Evolutionary conservation across 2,329 filamentous ascomycete species (phyloP), one percentile per base, ranked within the genome.

Genomic region (Paraconiothyrium sp.): DNA sequence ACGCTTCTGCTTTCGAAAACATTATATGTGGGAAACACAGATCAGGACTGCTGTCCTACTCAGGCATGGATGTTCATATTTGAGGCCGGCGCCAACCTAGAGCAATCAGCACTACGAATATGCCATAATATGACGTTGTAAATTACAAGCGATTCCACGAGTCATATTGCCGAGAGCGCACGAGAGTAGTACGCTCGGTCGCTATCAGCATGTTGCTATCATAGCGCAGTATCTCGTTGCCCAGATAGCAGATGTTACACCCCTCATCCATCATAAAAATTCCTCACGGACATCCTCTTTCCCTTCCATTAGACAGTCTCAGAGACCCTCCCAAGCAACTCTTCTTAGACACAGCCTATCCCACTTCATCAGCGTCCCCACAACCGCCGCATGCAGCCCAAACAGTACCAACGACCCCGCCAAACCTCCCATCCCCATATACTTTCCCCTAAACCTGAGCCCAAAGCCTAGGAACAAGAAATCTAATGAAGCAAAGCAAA

Each of bases 401-500:
- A 85, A 69, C 43, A 86, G 72, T 16, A 81, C 32, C 3, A 79
- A 39, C 51, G 83, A 83, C 14, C 78, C 77, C 30, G 75, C 76
- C 24, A 77, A 32, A 13, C 79, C 77, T 46, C 77, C 76, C n/a
- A 69, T 37, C n/a, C 66, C 63, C 16, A 69, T 30, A 52, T 71
- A 59, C 16, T 67, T 62, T 8, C 67, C 67, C 34, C 62, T 56
- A 30, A 67, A 50, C 3, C 57, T 62, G 35, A 70, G 51, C 0
- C 63, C 62, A 13, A 69, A 46, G 2, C 69, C 67, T 16, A 80
- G 64, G 1, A 78, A 66, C 1, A 80, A 70, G 16, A 86, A 77
- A 65, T 94, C 92, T 13, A 93, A 69, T 1, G 86, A 87, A 9
- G 92, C 92, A 8, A 94, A 76, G 3, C 85, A 78, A 4, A 96